Conservation (phyloP, 169 alveolate species). For the Babesia ovis region DNA sequence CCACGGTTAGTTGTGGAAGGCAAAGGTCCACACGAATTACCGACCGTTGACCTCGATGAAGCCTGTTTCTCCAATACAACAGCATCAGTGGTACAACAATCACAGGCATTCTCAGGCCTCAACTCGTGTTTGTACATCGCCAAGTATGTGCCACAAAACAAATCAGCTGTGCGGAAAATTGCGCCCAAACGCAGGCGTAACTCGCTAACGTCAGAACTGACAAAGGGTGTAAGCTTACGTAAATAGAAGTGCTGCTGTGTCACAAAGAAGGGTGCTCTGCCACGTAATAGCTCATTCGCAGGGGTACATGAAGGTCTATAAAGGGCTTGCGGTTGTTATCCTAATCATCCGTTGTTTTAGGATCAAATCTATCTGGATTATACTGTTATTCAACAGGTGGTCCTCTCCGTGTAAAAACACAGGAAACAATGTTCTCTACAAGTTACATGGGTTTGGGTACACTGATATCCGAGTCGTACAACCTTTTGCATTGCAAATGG, state of each 20-base stretch:
- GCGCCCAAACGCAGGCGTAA: constrained; percentile 14
- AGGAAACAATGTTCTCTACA: not conserved
- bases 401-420: no score
- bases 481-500: not conserved
- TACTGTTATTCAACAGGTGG: no score
- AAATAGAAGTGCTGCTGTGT: no score
- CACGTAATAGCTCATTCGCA: no score
- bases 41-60: not conserved
- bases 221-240: not conserved
- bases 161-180: constrained; percentile 6
- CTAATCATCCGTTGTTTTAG: no score
- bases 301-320: no score
- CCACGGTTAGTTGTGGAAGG: constrained; percentile 14
- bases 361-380: no score
- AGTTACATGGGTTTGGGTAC: not conserved
- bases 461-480: not conserved
- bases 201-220: not conserved
- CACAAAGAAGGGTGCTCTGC: no score
- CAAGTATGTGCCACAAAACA: constrained; percentile 4
- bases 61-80: not conserved
- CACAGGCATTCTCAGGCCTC: constrained; percentile 21
- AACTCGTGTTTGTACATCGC: constrained; percentile 13
- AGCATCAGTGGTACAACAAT: constrained; percentile 15
- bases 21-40: not conserved
- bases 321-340: no score